Base-by-base conservation (phyloP, 345 rosid genomes). In the Erucastrum elatum region DNA sequence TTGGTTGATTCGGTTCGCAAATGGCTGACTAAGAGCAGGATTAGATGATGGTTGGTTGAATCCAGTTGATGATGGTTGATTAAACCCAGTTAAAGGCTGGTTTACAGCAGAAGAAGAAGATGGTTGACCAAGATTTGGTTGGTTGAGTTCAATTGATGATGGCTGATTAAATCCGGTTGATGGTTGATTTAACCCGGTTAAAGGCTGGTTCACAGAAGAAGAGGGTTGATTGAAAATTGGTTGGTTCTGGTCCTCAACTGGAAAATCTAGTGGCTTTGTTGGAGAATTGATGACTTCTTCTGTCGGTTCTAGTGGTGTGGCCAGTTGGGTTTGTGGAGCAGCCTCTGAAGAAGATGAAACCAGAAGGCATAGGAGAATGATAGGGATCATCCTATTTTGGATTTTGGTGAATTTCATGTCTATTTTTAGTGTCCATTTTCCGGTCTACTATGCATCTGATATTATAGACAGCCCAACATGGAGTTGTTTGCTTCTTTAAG, bases 51-150 rank as follows among this genome's bases (percentile, higher is more conserved):
- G 88, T 78, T 83, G 85, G 76, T 74, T 84, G 5, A 65, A 62
- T 7, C 84, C 85, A 25, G 77, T 66, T 61, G 82, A 82, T 58
- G 83, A 82, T 59, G 85, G 88, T 80, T 81, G 85, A 76, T 74
- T 84, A 7, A 65, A 65, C 10, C 84, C 85, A 26, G 78, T 69
- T 73, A 82, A 79, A 33, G 90, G 88, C 25, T 82, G 75, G 87
- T 53, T 15, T 53, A 53, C 61, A 78, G 82, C n/a, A n/a, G n/a
- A 74, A 80, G 69, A 68, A 3, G 75, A 51, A 61, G 73, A 59
- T 46, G 76, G 71, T 17, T 74, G 70, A 35, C 87, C 84, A 21
- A 77, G 65, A 17, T 39, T 67, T 0, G 89, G 87, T 64, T 80
- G 84, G 61, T 71, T 81, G 27, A 66, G 17, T 11, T 76, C 70